Evolutionary conservation across 2,329 filamentous ascomycete genomes (phyloP).

Genomic region (Aspergillus pseudoglaucus): DNA sequence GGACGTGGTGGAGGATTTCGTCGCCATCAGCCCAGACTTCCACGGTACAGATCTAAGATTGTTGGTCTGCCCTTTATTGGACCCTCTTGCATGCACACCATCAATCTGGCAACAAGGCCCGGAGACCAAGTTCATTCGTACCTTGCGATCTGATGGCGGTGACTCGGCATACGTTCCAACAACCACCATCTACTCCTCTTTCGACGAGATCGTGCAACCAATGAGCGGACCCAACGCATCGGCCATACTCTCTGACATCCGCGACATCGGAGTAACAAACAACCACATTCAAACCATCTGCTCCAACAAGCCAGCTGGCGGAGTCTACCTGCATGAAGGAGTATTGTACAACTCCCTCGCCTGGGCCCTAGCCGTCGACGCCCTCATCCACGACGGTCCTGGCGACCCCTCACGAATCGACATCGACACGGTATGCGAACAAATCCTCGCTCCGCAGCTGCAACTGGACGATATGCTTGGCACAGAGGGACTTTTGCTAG

Average conservation of each 20-base stretch:
- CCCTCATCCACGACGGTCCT: conserved; percentile 43
- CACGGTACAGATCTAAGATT: conserved; percentile 41
- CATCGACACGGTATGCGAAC: conserved; percentile 34
- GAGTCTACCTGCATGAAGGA: conserved; percentile 46
- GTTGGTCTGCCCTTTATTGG: conserved; percentile 19
- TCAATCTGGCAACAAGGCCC: conserved; percentile 39
- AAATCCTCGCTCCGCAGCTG: conserved; percentile 14
- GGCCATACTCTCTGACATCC: conserved; percentile 34
- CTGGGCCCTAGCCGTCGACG: conserved; percentile 41
- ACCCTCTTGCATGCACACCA: conserved; percentile 28
- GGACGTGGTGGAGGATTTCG: conserved; percentile 41
- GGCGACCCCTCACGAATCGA: conserved; percentile 36
- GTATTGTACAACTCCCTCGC: conserved; percentile 45
- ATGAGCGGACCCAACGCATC: conserved; percentile 44
- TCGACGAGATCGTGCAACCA: conserved; percentile 50
- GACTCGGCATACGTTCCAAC: conserved; percentile 51
- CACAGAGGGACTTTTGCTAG: conserved; percentile 38
- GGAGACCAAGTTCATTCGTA: conserved; percentile 13
- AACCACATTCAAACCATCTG: conserved; percentile 45
- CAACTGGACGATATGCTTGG: conserved; percentile 41
- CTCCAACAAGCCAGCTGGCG: conserved; percentile 30
- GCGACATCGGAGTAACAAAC: conserved; percentile 45
- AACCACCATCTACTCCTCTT: conserved; percentile 46
- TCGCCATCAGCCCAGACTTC: conserved; percentile 50
- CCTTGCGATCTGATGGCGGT: conserved; percentile 40